Base-by-base conservation (phyloP, 2,329 filamentous ascomycete species). In the Periconia sp. region DNA sequence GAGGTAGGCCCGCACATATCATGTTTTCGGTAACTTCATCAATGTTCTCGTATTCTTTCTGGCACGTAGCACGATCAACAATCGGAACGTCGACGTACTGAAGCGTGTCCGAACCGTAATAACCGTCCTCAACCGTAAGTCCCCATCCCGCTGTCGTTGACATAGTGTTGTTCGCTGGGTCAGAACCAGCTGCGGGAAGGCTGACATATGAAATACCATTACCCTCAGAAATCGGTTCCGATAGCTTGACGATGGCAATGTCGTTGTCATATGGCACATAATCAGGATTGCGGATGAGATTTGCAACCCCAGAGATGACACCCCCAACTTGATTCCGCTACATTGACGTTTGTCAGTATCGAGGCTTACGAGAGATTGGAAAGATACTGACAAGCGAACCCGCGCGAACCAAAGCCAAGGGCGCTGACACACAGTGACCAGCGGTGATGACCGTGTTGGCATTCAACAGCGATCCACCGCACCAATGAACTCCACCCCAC, bases 391-490 rank as follows among this genome's bases (percentile, higher is more conserved):
- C 65, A 19, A 65, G 37, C 27, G 56, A 56, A 46, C 66, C 66
- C n/a, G 59, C 57, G 35, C 66, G 66, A 45, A 69, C 19, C 7
- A 60, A 61, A 35, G 57, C 60, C 51, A 51, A 50, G 27, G 52
- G 53, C 42, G 52, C 55, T 10, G 57, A 59, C 48, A 55, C 58
- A 55, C 66, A 69, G 56, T 69, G 66, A 53, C 59, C 65, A 35
- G 66, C 66, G n/a, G 64, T 68, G 47, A 69, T 40, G 43, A 69
- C 61, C 2, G 66, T 69, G 59, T 63, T 61, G 33, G 55, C 56
- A 54, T 69, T 62, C 47, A 69, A 15, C 2, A 69, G 56, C 14
- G 63, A 58, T 19, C 65, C 66, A 54, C 66, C 66, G 52, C 66
- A 69, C 58, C 61, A 55, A 50, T 68, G 65, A 14, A 52, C 49